Percentiles rank a stretch among this genome's conserved stretches.
These are phyloP conservation scores for Arthrobotrys pseudoclavata DNA, from an alignment of 2,329 filamentous ascomycete species.

Conservation along the genomic window DNA sequence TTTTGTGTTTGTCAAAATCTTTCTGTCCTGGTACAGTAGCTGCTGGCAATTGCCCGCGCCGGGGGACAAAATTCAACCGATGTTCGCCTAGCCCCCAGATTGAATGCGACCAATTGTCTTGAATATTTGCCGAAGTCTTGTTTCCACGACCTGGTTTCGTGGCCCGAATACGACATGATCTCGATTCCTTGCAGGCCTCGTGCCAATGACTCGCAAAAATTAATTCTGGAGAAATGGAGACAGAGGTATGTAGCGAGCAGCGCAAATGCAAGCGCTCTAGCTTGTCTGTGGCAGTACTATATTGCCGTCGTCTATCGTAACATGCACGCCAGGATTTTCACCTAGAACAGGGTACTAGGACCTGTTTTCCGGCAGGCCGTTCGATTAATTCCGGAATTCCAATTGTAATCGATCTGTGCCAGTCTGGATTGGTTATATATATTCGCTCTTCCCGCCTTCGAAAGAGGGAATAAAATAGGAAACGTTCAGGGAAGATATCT, in stretches of 20 bases:
- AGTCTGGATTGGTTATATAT: constrained; percentile 35
- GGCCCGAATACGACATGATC: constrained; percentile 38
- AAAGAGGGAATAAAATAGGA: not conserved
- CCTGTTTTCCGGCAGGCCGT: constrained; percentile 37
- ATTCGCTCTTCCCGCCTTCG: constrained; percentile 20
- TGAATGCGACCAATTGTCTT: constrained; percentile 10
- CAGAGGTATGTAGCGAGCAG: constrained; percentile 7
- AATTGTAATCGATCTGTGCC: constrained; percentile 2
- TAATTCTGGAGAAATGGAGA: constrained; percentile 1
- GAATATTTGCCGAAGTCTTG: constrained; percentile 16
- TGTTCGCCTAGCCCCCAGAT: not conserved
- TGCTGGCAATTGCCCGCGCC: constrained; percentile 10
- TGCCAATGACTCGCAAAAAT: constrained; percentile 3
- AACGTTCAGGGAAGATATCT: not conserved
- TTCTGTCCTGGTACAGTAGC: no score
- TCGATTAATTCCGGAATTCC: constrained; percentile 8
- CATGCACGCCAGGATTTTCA: constrained; percentile 35
- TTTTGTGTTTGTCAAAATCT: no score
- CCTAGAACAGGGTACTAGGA: not conserved
- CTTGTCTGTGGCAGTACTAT: not conserved
- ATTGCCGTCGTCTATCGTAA: constrained; percentile 23
- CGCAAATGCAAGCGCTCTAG: constrained; percentile 3
- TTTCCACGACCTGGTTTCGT: constrained; percentile 34
- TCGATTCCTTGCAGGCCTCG: constrained; percentile 14
- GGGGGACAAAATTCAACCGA: constrained; percentile 51